Conservation (phyloP, 2,329 filamentous ascomycete genomes). For the Colletotrichum gloeosporioides region DNA sequence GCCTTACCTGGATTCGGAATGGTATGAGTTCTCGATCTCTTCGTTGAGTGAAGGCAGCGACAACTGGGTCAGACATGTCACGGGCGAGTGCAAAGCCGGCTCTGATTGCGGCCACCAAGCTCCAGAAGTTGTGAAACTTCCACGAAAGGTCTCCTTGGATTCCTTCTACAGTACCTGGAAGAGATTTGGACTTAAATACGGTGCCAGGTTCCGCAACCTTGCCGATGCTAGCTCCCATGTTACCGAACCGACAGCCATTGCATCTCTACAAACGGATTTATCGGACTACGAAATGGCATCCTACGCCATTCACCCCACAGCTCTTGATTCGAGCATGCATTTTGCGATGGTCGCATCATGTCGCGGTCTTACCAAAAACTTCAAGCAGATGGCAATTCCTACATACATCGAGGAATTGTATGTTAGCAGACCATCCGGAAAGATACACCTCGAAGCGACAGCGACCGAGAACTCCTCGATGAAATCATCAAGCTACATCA, state of each 20-base stretch:
- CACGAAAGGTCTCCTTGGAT: slow-evolving; percentile 24
- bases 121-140: background rate
- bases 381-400: background rate
- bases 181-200: slow-evolving; percentile 35
- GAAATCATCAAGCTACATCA: background rate
- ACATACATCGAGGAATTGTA: slow-evolving; percentile 4
- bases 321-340: slow-evolving; percentile 39
- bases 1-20: slow-evolving; percentile 27
- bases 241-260: background rate
- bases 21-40: slow-evolving; percentile 36
- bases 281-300: background rate
- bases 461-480: background rate
- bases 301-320: slow-evolving; percentile 41
- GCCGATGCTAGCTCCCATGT: slow-evolving; percentile 14
- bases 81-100: background rate
- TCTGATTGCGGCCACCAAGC: background rate
- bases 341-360: slow-evolving; percentile 28
- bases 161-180: slow-evolving; percentile 32
- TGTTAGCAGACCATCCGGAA: background rate
- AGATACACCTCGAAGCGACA: background rate
- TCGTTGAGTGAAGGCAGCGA: slow-evolving; percentile 28
- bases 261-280: background rate
- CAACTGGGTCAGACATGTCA: slow-evolving; percentile 1
- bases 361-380: background rate
- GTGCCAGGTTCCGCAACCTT: slow-evolving; percentile 25